Conservation (phyloP, 345 rosid species). For the Adansonia digitata region DNA sequence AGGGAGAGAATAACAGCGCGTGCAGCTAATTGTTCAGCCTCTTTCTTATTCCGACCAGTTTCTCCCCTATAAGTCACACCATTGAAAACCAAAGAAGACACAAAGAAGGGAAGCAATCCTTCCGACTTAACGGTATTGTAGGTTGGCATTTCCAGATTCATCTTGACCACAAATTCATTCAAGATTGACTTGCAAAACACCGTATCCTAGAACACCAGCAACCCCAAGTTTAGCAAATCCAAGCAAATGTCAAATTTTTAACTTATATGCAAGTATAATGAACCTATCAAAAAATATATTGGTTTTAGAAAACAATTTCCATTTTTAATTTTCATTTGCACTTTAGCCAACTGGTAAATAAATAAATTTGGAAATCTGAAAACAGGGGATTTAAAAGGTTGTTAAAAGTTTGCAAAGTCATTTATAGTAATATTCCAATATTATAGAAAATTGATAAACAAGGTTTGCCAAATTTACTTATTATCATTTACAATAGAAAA, state of each 20-base stretch:
- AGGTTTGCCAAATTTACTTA: too few species aligned
- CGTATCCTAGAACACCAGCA: slow-evolving; percentile 19
- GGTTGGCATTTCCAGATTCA: slow-evolving; percentile 21
- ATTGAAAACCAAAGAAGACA: slow-evolving; percentile 29
- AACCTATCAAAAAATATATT: not conserved
- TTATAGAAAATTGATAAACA: not conserved
- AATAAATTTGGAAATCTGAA: not conserved
- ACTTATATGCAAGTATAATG: not conserved
- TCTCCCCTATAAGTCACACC: slow-evolving; percentile 28
- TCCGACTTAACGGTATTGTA: slow-evolving; percentile 21
- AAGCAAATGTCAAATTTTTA: not conserved
- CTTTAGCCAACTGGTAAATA: not conserved
- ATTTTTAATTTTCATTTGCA: not conserved
- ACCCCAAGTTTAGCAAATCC: not conserved
- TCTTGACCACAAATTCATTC: slow-evolving; percentile 40
- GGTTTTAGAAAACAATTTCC: not conserved
- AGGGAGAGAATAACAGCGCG: slow-evolving; percentile 32
- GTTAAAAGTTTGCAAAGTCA: not conserved
- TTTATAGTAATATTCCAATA: not conserved
- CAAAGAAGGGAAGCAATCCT: slow-evolving; percentile 23
- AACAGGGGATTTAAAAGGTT: not conserved
- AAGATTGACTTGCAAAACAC: slow-evolving; percentile 41
- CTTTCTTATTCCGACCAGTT: slow-evolving; percentile 36
- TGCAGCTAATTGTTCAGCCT: slow-evolving; percentile 53
- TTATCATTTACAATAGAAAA: too few species aligned